Base-by-base conservation (phyloP, 345 rosid species). In the Euphorbia lathyris region DNA sequence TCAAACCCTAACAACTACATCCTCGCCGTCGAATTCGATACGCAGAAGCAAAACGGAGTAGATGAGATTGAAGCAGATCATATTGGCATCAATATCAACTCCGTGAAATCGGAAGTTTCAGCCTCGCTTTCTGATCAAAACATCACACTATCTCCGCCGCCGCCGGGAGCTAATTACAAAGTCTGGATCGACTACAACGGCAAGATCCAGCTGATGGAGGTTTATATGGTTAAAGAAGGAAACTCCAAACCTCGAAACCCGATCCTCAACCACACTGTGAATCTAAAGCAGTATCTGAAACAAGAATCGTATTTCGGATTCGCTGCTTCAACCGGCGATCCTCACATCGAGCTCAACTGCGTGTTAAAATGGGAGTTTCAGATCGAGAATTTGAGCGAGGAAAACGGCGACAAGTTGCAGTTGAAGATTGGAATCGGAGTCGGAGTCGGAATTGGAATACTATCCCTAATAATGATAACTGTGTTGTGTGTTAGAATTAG, bases 141-240 rank as follows among this genome's bases (percentile, higher is more conserved):
- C 25, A 55, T 85, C 65, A 69, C 61, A 1, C 43, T 76, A 2
- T 63, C 83, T 20, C 76, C 82, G 0, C 43, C 9, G 45, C 65
- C 65, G 0, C 65, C 65, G 5, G 68, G 17, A 1, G 5, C 43
- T 52, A 56, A 34, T 67, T 70, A 75, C 80, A 16, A 8, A 2
- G 73, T 83, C 61, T 83, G 89, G 89, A 72, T 86, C 22, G 67
- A 79, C 0, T 81, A 81, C 67, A 27, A 77, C 43, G 84, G 85
- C 20, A 29, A 4, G 1, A 55, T 66, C 14, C 72, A 74, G 45
- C 10, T 58, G 29, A 66, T 86, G 52, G 51, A 67, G 47, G 80
- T 86, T 5, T 86, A 51, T 73, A 79, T 81, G 78, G 81, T 4
- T 47, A 58, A 19, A 50, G 69, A 74, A 27, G 38, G 11, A 13